These are phyloP conservation scores for Brettanomyces naardenensis DNA, from an alignment of 805 yeast species.

Conservation along the genomic window DNA sequence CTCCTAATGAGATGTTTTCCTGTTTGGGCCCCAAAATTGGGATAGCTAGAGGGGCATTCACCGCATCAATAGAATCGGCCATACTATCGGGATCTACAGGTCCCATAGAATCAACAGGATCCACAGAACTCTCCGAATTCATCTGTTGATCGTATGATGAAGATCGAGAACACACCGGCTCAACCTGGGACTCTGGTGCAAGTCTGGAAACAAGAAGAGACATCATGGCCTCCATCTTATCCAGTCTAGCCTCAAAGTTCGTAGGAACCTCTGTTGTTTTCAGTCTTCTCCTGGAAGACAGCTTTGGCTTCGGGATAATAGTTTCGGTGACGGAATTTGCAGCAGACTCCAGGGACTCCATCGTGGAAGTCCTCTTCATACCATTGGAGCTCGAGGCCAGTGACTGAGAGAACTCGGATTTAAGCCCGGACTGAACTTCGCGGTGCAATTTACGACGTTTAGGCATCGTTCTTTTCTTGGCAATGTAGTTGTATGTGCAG, in stretches of 20 bases:
- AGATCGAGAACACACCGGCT: too few relatives aligned
- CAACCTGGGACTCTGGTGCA: background rate
- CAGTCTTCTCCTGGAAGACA: background rate
- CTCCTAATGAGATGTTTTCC: too few relatives aligned
- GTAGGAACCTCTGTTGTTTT: background rate
- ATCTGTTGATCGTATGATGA: too few relatives aligned
- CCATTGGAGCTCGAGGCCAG: background rate
- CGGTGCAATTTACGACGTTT: slow-evolving; percentile 1
- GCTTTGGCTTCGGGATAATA: background rate
- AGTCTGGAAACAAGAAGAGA: slow-evolving; percentile 15
- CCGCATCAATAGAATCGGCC: too few relatives aligned
- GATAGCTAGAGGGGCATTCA: too few relatives aligned
- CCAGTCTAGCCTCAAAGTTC: slow-evolving; percentile 22
- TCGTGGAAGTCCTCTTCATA: slow-evolving; percentile 9
- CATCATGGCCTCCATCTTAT: slow-evolving; percentile 28
- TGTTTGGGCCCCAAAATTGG: too few relatives aligned
- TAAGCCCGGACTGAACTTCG: background rate
- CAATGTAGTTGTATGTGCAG: slow-evolving; percentile 31
- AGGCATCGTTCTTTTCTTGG: slow-evolving; percentile 19
- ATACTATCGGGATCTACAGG: too few relatives aligned
- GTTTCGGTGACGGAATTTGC: background rate
- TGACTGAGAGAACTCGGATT: background rate
- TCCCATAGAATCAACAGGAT: too few relatives aligned
- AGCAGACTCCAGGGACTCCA: background rate
- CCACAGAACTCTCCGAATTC: too few relatives aligned